Percentiles rank a stretch among this genome's conserved stretches.
Conservation (phyloP, 2,329 filamentous ascomycete genomes). For the Tolypocladium tundrense region DNA sequence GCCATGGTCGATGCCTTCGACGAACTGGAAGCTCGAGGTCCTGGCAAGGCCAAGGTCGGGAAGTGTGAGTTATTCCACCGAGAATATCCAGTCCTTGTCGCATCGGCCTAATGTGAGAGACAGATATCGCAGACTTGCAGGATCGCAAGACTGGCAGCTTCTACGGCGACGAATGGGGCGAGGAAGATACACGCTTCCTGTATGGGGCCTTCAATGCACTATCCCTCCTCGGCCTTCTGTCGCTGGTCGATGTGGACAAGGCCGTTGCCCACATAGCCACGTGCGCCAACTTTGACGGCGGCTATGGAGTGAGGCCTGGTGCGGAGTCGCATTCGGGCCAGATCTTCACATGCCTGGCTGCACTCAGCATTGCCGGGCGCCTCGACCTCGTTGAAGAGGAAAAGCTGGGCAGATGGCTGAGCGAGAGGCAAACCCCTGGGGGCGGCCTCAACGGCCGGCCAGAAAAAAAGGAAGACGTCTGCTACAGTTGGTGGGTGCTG, state of each 20-base stretch:
- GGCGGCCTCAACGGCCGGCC: constrained; percentile 90
- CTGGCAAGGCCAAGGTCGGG: constrained; percentile 58
- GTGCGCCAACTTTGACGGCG: constrained; percentile 90
- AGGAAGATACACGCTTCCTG: constrained; percentile 88
- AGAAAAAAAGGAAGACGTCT: constrained; percentile 93
- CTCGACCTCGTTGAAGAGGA: constrained; percentile 77
- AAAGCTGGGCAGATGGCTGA: constrained; percentile 79
- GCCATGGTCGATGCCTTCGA: constrained; percentile 76
- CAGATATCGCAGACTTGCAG: constrained; percentile 74
- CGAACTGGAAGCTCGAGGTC: constrained; percentile 63
- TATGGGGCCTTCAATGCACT: constrained; percentile 85
- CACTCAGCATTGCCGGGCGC: constrained; percentile 71
- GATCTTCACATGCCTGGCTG: constrained; percentile 87
- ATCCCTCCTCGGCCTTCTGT: constrained; percentile 66
- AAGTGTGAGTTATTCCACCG: constrained; percentile 52
- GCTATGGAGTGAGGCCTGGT: constrained; percentile 80
- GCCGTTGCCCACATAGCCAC: constrained; percentile 70
- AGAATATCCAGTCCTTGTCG: constrained; percentile 4
- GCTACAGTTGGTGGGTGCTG: constrained; percentile 98
- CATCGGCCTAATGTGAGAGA: constrained; percentile 5
- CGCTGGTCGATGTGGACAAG: constrained; percentile 66
- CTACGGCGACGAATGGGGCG: constrained; percentile 90
- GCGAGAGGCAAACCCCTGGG: constrained; percentile 77
- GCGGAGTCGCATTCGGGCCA: constrained; percentile 93
- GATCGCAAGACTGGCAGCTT: constrained; percentile 77